phyloP scores from a whole-genome alignment of 257 asterid genomes.

The Jacaranda copaia region DNA sequence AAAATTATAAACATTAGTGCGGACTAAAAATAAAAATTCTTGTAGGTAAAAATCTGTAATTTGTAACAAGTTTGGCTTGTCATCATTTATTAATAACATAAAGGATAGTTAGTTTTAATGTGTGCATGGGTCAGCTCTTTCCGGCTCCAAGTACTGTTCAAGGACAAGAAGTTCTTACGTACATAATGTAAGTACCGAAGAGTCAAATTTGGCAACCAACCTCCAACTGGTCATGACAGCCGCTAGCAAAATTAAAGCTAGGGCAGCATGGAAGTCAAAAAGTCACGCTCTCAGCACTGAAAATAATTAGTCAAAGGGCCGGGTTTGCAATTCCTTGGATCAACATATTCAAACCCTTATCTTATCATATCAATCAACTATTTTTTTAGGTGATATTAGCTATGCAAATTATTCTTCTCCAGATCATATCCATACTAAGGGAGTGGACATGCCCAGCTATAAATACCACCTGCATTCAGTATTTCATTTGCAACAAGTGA shows the following conservation, averaged over 20 bases:
- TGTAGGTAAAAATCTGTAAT: too few species aligned
- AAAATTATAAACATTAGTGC: too few species aligned
- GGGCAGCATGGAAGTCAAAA: neutral
- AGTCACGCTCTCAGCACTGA: neutral
- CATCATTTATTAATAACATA: too few species aligned
- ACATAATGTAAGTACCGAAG: too few species aligned
- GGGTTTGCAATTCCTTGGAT: too few species aligned
- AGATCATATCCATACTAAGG: neutral
- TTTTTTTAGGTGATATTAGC: constrained; percentile 6
- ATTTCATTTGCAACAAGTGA: neutral
- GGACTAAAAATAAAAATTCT: too few species aligned
- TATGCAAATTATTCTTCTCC: neutral
- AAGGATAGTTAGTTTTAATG: too few species aligned
- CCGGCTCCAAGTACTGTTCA: neutral
- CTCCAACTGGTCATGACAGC: too few species aligned
- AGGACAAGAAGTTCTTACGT: neutral
- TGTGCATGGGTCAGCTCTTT: too few species aligned
- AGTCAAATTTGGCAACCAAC: too few species aligned
- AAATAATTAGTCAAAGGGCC: neutral
- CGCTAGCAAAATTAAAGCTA: too few species aligned
- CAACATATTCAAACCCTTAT: neutral
- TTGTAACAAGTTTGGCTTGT: too few species aligned
- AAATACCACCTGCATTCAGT: constrained; percentile 25
- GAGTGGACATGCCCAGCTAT: neutral
- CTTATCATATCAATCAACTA: neutral